phyloP scores from a whole-genome alignment of 257 asterid species.

The Solanum habrochaites region DNA sequence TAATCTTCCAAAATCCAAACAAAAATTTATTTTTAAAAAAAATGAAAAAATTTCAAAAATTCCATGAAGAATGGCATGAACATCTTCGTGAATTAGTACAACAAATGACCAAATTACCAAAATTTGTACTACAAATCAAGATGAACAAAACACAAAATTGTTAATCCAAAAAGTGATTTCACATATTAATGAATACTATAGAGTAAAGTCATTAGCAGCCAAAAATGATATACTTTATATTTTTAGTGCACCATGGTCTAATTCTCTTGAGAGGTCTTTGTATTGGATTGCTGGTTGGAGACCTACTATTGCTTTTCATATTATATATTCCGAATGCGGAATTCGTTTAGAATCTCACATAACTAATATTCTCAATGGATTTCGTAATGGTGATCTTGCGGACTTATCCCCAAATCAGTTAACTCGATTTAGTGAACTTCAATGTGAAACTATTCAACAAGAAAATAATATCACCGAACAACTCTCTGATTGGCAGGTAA shows the following conservation, averaged over 20 bases:
- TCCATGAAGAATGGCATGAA: constrained; percentile 41
- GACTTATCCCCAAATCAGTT: constrained; percentile 61
- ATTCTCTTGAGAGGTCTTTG: constrained; percentile 51
- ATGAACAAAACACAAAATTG: constrained; percentile 14
- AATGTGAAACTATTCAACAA: constrained; percentile 40
- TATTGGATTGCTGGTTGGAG: constrained; percentile 88
- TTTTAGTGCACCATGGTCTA: neutral
- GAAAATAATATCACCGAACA: constrained; percentile 51
- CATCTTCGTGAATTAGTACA: constrained; percentile 29
- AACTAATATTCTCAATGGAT: constrained; percentile 41
- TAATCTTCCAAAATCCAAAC: neutral
- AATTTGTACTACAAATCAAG: constrained; percentile 18
- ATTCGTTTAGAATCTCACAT: constrained; percentile 57
- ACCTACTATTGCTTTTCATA: constrained; percentile 78
- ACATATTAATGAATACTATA: constrained; percentile 49
- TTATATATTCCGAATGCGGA: constrained; percentile 62
- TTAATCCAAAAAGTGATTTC: constrained; percentile 27
- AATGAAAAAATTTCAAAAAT: constrained; percentile 27
- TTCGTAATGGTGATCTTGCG: constrained; percentile 53
- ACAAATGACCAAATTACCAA: constrained; percentile 27
- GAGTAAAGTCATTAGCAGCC: constrained; percentile 25
- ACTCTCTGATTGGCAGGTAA: constrained; percentile 74
- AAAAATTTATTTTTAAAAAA: neutral
- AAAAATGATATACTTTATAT: neutral
- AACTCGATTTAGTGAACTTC: constrained; percentile 66